Conservation (phyloP, 2,329 filamentous ascomycete species). For the Coniella lustricola region DNA sequence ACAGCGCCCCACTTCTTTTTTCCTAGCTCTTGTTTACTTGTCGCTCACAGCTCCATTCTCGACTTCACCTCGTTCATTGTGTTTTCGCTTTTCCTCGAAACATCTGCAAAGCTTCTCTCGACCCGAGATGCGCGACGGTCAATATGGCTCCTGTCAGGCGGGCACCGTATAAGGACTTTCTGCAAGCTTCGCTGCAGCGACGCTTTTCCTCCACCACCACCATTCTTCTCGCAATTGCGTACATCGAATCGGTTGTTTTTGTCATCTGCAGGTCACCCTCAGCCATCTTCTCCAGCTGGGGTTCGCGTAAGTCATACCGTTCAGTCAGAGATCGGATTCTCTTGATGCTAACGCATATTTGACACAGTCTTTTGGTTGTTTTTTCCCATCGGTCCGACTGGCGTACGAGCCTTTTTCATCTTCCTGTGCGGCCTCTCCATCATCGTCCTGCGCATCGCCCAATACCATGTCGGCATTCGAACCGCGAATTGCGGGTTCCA, state of each 20-base stretch:
- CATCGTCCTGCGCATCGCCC: constrained; percentile 78
- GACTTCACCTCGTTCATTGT: background rate
- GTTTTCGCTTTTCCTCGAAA: background rate
- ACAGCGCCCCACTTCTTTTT: constrained; percentile 8
- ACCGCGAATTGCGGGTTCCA: constrained; percentile 63
- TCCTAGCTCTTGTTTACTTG: constrained; percentile 14
- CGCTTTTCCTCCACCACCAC: constrained; percentile 75
- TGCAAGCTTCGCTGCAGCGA: constrained; percentile 81
- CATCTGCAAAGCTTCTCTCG: constrained; percentile 17
- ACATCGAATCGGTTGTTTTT: constrained; percentile 63
- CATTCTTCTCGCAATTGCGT: constrained; percentile 64
- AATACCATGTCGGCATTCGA: constrained; percentile 68
- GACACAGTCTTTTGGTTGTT: constrained; percentile 70
- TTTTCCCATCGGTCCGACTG: constrained; percentile 73
- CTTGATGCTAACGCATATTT: background rate
- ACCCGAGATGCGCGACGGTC: constrained; percentile 35
- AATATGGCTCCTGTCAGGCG: constrained; percentile 52
- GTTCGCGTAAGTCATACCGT: constrained; percentile 50
- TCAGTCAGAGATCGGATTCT: background rate
- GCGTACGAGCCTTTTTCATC: constrained; percentile 66
- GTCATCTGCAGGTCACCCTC: constrained; percentile 55
- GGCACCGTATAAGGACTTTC: constrained; percentile 74
- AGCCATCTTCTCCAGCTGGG: constrained; percentile 38
- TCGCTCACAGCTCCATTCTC: constrained; percentile 1
- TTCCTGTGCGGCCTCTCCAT: constrained; percentile 70